Evolutionary conservation across 495 filamentous ascomycete genomes (phyloP), one percentile per base, ranked within the genome.

Genomic region (Penicillium lividum): DNA sequence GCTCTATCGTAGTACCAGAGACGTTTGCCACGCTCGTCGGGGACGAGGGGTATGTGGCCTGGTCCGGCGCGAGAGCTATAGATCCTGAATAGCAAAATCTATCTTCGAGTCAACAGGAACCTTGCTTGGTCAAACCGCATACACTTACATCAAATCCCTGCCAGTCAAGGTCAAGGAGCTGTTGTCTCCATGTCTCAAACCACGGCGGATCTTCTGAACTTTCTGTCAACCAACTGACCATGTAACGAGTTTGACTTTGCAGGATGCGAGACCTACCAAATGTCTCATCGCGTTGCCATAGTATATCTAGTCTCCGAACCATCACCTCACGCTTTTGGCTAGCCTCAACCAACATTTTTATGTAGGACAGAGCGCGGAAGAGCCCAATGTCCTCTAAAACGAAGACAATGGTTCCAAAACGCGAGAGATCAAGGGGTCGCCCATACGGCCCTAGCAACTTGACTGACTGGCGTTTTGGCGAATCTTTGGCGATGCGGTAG

Each of bases 341-440:
- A 4, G 25, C 56, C 16, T 58, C 22, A 1, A 58, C 56, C 6
- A 58, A 36, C 11, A 36, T 52, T 28, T 45, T 25, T 1, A 58
- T 53, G 15, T 33, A 53, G 7, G 49, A 22, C 18, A 58, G 29
- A 7, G 40, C 49, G 9, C 56, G 48, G 42, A 58, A 53, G 4
- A 58, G n/a, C 7, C 56, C 36, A 36, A 58, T 58, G 43, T 58
- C 56, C 28, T 58, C 49, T 7, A 58, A 34, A 7, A 58, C 25
- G 18, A 58, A 58, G 9, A 58, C 4, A 11, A 58, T 36, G 0
- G 48, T 58, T 4, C 56, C 36, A 28, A 16, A 53, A 34, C 31
- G 30, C 31, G 25, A 15, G n/a, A 57, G 16, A 57, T 15, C 7
- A 18, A 9, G 30, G 5, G 45, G 33, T 5, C 27, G 46, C 7